Base-by-base conservation (phyloP, 805 yeast genomes). In the Suhomyces xylopsoci region DNA sequence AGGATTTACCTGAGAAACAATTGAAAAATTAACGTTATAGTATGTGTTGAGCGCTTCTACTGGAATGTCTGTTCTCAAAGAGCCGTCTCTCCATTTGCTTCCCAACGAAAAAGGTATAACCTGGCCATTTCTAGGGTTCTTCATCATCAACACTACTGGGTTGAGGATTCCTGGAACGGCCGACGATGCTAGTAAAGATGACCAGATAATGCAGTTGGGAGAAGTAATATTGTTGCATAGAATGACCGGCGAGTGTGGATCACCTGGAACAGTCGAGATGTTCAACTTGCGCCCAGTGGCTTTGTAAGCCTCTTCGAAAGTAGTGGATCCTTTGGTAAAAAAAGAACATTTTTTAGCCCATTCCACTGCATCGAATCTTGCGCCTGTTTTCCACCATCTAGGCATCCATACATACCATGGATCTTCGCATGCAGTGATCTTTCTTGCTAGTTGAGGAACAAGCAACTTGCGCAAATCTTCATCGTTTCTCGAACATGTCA, bases 81-180 rank as follows among this genome's bases (percentile, higher is more conserved):
- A 83, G 0, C 96, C 94, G 68, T 88, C 96, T 58, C 85, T 78
- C 88, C 91, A 88, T 61, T 83, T 84, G 58, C 77, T 82, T 0
- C 94, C 94, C 60, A 87, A 77, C 19, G 88, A 82, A 62, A 85
- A 87, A 2, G 96, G 93, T 2, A 75, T 73, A 6, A 86, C 75
- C 32, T 71, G 64, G 7, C 61, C 62, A 28, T 64, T 68, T n/a
- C 57, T 52, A 2, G 70, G 64, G 38, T 71, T 65, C 60, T 84
- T 84, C 83, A 82, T 85, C 91, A 88, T 85, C 51, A 88, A 68
- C 14, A 86, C 90, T 19, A 88, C 92, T 0, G 96, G 96, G 56
- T 85, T 85, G 51, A 88, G 69, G 12, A 88, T 85, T 0, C 94
- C 94, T 0, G 96, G 96, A 7, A 88, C 94, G 0, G 94, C 94